Percentiles rank a stretch among this genome's conserved stretches.
phyloP scores from a whole-genome alignment of 1,284 basidiomycete genomes.

The Takashimella tepidaria region DNA sequence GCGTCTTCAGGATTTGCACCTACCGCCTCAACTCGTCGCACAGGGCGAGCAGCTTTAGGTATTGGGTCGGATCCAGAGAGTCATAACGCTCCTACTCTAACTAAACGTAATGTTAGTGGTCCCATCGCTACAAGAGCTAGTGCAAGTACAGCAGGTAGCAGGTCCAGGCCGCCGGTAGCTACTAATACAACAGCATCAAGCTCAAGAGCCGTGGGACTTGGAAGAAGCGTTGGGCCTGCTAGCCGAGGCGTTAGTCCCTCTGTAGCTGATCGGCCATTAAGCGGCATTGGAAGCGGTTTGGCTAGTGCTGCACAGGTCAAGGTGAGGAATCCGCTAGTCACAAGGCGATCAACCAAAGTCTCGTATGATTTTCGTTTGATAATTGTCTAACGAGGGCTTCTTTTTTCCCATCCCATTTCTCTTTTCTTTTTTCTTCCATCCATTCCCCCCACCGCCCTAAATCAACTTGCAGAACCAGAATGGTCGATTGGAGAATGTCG shows the following conservation, averaged over 20 bases:
- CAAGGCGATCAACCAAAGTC: no score
- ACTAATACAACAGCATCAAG: constrained; percentile 2
- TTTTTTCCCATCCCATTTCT: no score
- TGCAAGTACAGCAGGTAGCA: neutral
- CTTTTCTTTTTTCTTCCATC: no score
- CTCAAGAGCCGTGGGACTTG: constrained; percentile 9
- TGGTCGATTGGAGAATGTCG: constrained; percentile 35
- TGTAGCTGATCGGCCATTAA: constrained; percentile 9
- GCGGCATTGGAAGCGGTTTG: constrained; percentile 26
- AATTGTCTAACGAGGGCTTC: no score
- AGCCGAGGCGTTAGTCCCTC: constrained; percentile 25
- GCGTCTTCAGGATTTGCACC: constrained; percentile 26
- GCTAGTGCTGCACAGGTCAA: constrained; percentile 31
- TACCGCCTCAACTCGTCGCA: constrained; percentile 14
- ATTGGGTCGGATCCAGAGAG: constrained; percentile 5
- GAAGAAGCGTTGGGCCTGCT: constrained; percentile 20
- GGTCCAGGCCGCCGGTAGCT: neutral
- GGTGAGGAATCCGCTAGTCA: no score
- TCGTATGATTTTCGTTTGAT: no score
- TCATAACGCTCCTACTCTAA: constrained; percentile 13
- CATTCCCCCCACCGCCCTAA: no score
- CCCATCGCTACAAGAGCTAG: constrained; percentile 9
- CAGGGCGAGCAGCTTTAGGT: neutral
- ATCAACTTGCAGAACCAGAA: constrained; percentile 26
- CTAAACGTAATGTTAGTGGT: constrained; percentile 11